phyloP scores from a whole-genome alignment of 352 stramenopile genomes.

The Phytophthora idaei region DNA sequence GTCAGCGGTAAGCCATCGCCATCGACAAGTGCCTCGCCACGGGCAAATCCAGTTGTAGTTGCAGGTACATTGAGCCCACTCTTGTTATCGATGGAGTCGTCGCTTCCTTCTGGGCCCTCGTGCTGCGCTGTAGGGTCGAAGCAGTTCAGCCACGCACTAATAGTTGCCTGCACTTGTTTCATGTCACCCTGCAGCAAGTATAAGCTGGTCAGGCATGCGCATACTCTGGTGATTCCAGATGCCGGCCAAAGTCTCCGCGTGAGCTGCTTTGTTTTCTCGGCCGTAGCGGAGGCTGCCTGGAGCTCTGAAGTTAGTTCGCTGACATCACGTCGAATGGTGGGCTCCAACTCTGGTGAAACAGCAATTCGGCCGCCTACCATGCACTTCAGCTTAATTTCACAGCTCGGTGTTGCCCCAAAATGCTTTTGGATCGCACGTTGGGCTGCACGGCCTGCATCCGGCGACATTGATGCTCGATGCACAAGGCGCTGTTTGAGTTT shows the following conservation, averaged over 20 bases:
- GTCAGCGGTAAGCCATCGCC: constrained; percentile 82
- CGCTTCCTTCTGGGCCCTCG: constrained; percentile 44
- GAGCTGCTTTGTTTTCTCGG: constrained; percentile 67
- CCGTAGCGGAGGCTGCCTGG: constrained; percentile 59
- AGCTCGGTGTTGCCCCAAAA: constrained; percentile 73
- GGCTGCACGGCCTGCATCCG: constrained; percentile 49
- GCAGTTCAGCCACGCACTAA: constrained; percentile 70
- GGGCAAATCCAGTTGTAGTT: constrained; percentile 47
- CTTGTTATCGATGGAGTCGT: constrained; percentile 35
- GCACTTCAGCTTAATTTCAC: constrained; percentile 75
- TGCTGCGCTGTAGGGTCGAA: constrained; percentile 76
- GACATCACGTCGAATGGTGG: constrained; percentile 67
- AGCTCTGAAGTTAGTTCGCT: constrained; percentile 71
- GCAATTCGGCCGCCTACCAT: constrained; percentile 73
- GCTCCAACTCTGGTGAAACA: constrained; percentile 65
- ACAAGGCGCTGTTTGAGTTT: constrained; percentile 34
- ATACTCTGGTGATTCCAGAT: constrained; percentile 80
- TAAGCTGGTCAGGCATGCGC: constrained; percentile 74
- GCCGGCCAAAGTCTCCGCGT: constrained; percentile 75
- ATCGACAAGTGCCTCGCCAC: constrained; percentile 75
- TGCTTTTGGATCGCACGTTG: constrained; percentile 75
- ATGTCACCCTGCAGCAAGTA: constrained; percentile 80
- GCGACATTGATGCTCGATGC: constrained; percentile 54
- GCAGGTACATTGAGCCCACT: constrained; percentile 24
- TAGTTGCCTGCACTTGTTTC: constrained; percentile 50